These are phyloP conservation scores for Triticum monococcum DNA, from an alignment of 176 grass and related monocot genomes.

Conservation along the genomic window DNA sequence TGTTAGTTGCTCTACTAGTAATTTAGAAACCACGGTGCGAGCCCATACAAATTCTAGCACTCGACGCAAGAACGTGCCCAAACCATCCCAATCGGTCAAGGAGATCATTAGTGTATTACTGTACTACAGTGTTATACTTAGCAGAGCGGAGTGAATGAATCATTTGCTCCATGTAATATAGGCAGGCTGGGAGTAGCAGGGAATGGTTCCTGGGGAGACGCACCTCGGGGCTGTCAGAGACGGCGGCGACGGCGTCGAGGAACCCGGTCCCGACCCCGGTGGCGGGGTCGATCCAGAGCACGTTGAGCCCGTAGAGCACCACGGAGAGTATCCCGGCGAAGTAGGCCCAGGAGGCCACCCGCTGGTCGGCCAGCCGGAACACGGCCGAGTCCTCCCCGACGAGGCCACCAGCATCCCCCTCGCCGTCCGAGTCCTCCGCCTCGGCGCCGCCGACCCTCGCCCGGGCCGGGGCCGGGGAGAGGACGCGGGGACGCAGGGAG, in stretches of 20 bases:
- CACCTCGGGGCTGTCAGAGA: conserved; percentile 86
- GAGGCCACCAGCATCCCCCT: neutral
- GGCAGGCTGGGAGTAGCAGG: neutral
- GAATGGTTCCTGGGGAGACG: neutral
- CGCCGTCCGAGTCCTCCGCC: neutral
- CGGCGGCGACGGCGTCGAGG: conserved; percentile 61
- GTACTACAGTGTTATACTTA: no score
- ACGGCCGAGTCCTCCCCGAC: conserved; percentile 77
- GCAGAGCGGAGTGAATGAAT: neutral
- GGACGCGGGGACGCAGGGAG: neutral
- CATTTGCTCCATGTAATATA: neutral
- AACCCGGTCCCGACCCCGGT: conserved; percentile 71
- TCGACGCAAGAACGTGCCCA: neutral
- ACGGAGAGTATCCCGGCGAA: conserved; percentile 61
- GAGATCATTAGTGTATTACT: no score
- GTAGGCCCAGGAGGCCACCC: conserved; percentile 74
- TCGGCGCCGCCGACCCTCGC: conserved; percentile 34
- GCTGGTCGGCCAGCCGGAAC: conserved; percentile 71
- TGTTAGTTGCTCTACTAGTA: neutral
- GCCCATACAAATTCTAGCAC: neutral
- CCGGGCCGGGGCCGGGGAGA: neutral
- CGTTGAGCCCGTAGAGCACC: conserved; percentile 68
- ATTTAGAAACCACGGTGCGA: neutral
- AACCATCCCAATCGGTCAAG: no score
- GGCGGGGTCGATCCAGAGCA: conserved; percentile 71